Conservation (phyloP, 371 early-diverging fungal species). For the Chytridium lagenaria region DNA sequence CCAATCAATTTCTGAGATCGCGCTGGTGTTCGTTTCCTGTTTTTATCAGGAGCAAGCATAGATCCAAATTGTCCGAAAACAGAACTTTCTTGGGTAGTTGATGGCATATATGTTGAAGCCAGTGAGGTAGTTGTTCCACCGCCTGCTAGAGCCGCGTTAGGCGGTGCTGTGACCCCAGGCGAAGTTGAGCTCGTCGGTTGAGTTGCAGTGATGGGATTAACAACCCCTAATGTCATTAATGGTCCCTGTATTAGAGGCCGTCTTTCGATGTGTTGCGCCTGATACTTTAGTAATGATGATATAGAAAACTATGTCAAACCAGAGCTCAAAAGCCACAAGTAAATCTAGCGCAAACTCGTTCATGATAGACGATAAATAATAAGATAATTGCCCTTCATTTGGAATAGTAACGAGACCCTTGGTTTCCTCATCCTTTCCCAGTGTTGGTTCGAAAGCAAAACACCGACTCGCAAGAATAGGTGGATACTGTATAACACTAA, state of each 20-base stretch:
- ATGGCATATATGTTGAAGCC: background rate
- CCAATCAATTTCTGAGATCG: conserved; percentile 78
- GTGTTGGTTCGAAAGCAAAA: conserved; percentile 81
- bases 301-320: conserved; percentile 38
- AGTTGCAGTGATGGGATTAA: background rate
- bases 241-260: conserved; percentile 51
- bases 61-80: conserved; percentile 27
- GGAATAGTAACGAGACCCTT: conserved; percentile 80
- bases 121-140: conserved; percentile 17
- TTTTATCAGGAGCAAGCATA: conserved; percentile 42
- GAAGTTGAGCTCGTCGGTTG: background rate
- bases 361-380: conserved; percentile 79
- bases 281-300: background rate
- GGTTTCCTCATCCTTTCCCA: conserved; percentile 71
- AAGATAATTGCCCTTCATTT: conserved; percentile 77
- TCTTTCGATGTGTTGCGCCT: conserved; percentile 49
- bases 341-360: conserved; percentile 67
- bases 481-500: conserved; percentile 64
- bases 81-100: background rate
- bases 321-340: conserved; percentile 59
- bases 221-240: conserved; percentile 25
- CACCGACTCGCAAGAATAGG: conserved; percentile 74
- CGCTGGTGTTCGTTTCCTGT: conserved; percentile 71
- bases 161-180: conserved; percentile 6
- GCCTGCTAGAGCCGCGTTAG: conserved; percentile 1